Evolutionary conservation across 1,139 yeast genomes (phyloP).

Genomic region (Suhomyces kunorum): DNA sequence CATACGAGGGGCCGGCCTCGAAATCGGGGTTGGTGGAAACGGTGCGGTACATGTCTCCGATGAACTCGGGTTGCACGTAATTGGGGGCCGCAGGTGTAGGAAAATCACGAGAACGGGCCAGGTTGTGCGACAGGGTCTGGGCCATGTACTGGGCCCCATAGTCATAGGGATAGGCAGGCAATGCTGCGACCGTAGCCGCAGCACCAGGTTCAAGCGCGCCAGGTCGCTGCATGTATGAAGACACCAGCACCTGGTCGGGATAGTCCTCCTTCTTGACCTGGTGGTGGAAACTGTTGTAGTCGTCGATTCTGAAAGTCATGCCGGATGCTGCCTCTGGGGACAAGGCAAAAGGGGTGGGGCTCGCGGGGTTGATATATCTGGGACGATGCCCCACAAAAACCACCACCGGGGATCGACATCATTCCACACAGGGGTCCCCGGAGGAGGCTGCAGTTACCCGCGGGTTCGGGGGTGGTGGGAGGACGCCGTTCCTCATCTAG

Average conservation of each 20-base stretch:
- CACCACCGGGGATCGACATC: slow-evolving; percentile 4
- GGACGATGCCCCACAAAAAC: slow-evolving; percentile 8
- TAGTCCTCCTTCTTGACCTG: slow-evolving; percentile 5
- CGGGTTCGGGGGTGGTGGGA: too few species aligned
- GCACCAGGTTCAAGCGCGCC: not conserved
- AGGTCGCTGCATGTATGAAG: slow-evolving; percentile 1
- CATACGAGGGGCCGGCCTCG: slow-evolving; percentile 2
- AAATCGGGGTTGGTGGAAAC: slow-evolving; percentile 7
- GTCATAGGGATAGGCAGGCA: slow-evolving; percentile 3
- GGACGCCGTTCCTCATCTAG: not conserved
- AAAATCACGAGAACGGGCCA: slow-evolving; percentile 3
- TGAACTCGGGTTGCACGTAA: slow-evolving; percentile 6
- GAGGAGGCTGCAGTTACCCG: too few species aligned
- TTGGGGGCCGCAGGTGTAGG: slow-evolving; percentile 4
- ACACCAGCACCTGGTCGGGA: slow-evolving; percentile 1
- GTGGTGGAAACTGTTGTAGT: slow-evolving; percentile 28
- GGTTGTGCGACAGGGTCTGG: slow-evolving; percentile 2
- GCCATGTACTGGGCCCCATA: slow-evolving; percentile 4
- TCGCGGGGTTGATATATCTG: slow-evolving; percentile 2
- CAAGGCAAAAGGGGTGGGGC: not conserved
- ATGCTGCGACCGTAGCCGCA: not conserved
- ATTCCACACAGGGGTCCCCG: slow-evolving; percentile 7
- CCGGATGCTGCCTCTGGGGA: slow-evolving; percentile 3
- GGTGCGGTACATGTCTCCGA: slow-evolving; percentile 9
- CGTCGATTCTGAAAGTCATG: slow-evolving; percentile 36